Percentiles rank a stretch among this genome's conserved stretches.
phyloP scores from a whole-genome alignment of 192 early-diverging fungal species.

The Powellomyces hirtus region DNA sequence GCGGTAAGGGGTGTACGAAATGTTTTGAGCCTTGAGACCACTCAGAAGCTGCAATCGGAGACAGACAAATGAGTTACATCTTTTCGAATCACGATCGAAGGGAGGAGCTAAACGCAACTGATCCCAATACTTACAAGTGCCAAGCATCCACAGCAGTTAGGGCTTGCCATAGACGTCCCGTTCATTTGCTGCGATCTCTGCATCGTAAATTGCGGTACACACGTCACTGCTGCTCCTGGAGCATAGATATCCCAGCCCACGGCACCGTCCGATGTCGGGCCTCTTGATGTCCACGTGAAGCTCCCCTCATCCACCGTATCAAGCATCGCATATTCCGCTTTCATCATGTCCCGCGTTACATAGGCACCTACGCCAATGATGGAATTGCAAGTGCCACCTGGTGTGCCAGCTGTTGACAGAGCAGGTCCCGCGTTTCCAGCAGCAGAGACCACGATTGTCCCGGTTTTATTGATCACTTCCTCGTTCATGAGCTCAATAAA shows the following conservation, averaged over 20 bases:
- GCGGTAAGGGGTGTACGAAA: slow-evolving; percentile 78
- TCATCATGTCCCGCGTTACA: slow-evolving; percentile 78
- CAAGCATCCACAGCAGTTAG: slow-evolving; percentile 87
- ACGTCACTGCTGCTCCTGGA: slow-evolving; percentile 93
- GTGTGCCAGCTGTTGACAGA: slow-evolving; percentile 78
- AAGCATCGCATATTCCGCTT: slow-evolving; percentile 81
- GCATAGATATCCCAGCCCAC: slow-evolving; percentile 56
- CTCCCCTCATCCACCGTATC: slow-evolving; percentile 73
- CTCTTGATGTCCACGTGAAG: slow-evolving; percentile 88
- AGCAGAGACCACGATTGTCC: slow-evolving; percentile 81
- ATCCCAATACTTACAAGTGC: slow-evolving; percentile 53
- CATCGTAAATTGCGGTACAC: slow-evolving; percentile 78
- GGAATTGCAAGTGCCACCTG: slow-evolving; percentile 59
- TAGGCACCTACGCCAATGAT: slow-evolving; percentile 94
- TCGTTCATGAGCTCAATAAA: slow-evolving; percentile 77
- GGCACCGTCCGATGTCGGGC: slow-evolving; percentile 83
- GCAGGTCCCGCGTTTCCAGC: slow-evolving; percentile 94
- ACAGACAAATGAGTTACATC: too few species aligned
- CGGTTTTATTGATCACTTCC: slow-evolving; percentile 80
- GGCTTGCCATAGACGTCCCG: slow-evolving; percentile 93
- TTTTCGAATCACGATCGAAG: too few species aligned
- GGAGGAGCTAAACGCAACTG: too few species aligned
- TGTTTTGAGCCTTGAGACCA: slow-evolving; percentile 70
- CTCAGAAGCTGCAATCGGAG: slow-evolving; percentile 65
- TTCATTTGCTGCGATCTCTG: slow-evolving; percentile 76